phyloP scores from a whole-genome alignment of 306 rosid species.

The Trifolium subterraneum region DNA sequence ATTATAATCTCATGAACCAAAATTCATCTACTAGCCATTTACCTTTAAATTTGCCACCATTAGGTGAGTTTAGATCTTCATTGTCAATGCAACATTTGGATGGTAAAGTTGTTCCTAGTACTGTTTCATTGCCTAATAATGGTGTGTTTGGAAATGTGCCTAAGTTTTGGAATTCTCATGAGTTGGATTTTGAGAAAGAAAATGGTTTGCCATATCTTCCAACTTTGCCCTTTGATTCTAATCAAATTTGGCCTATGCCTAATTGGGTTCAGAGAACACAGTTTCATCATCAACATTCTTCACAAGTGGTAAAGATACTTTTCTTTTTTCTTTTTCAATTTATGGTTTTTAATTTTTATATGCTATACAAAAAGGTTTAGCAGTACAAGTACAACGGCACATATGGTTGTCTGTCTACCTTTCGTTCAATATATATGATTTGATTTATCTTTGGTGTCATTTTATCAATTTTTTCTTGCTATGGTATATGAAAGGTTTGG shows the following conservation, averaged over 20 bases:
- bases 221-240: conserved; percentile 53
- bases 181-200: conserved; percentile 50
- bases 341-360: neutral
- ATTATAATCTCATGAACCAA: conserved; percentile 42
- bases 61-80: conserved; percentile 46
- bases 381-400: too few relatives aligned
- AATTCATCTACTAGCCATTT: conserved; percentile 49
- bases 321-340: neutral
- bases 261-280: conserved; percentile 51
- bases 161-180: conserved; percentile 51
- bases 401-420: too few relatives aligned
- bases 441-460: conserved; percentile 21
- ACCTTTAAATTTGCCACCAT: conserved; percentile 43
- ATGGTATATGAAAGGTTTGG: conserved; percentile 23
- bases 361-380: too few relatives aligned
- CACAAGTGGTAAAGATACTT: conserved; percentile 55
- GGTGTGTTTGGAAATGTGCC: conserved; percentile 52
- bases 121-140: conserved; percentile 45
- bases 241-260: conserved; percentile 49
- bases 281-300: conserved; percentile 50
- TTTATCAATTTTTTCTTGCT: neutral
- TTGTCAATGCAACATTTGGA: conserved; percentile 44
- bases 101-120: conserved; percentile 29
- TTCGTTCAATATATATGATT: conserved; percentile 14
- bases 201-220: conserved; percentile 55